These are phyloP conservation scores for Colletotrichum graminicola DNA, from an alignment of 2,329 filamentous ascomycete species.

Conservation along the genomic window DNA sequence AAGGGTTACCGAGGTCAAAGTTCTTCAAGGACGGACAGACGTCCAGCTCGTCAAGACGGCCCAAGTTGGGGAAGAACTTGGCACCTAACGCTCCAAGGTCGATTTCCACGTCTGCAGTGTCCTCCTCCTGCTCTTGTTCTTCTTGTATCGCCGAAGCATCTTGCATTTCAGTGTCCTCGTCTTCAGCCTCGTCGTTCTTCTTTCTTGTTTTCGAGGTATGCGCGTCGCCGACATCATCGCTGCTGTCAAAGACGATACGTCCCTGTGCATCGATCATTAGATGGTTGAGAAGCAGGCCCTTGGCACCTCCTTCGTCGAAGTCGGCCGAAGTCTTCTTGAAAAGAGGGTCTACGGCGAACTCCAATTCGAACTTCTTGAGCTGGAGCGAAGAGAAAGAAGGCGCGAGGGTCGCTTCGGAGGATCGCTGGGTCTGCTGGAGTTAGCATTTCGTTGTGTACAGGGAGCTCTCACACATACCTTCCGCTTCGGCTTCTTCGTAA, in stretches of 20 bases:
- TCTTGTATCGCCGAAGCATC: conserved; percentile 44
- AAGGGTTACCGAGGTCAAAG: conserved; percentile 90
- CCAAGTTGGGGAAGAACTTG: conserved; percentile 88
- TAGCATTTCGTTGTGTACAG: conserved; percentile 42
- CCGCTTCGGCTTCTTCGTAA: conserved; percentile 76
- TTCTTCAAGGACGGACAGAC: conserved; percentile 95
- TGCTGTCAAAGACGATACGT: conserved; percentile 97
- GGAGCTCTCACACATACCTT: conserved; percentile 66
- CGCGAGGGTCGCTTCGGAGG: conserved; percentile 92
- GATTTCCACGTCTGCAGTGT: conserved; percentile 72
- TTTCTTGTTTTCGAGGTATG: conserved; percentile 55
- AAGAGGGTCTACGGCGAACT: conserved; percentile 96
- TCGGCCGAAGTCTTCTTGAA: conserved; percentile 99
- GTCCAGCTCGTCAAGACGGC: conserved; percentile 83
- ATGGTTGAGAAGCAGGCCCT: conserved; percentile 94
- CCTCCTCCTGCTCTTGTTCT: conserved; percentile 53
- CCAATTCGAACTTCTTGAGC: conserved; percentile 96
- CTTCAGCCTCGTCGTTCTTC: conserved; percentile 55
- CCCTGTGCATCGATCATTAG: conserved; percentile 94
- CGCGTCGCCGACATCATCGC: conserved; percentile 79
- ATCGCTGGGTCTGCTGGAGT: conserved; percentile 70
- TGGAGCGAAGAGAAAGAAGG: conserved; percentile 89
- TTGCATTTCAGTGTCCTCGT: conserved; percentile 54
- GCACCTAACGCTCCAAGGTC: conserved; percentile 80
- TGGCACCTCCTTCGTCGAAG: conserved; percentile 97